phyloP scores from a whole-genome alignment of 2,329 filamentous ascomycete genomes.

The Coleophoma cylindrospora region DNA sequence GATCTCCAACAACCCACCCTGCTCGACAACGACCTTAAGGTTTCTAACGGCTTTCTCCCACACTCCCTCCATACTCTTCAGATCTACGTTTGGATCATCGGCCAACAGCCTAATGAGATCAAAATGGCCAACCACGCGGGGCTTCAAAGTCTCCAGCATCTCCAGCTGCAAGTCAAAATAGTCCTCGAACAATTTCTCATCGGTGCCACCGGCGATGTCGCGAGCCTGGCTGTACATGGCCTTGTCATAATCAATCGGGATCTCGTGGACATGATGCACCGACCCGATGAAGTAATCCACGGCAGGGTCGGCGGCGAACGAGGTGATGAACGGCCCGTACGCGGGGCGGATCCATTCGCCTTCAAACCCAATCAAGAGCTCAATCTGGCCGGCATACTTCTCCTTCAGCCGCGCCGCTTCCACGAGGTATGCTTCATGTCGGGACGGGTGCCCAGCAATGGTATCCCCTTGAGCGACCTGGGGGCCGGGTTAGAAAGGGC shows the following conservation, averaged over 20 bases:
- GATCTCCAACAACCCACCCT: conserved; percentile 82
- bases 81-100: conserved; percentile 57
- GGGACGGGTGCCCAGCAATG: conserved; percentile 42
- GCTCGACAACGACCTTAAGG: conserved; percentile 61
- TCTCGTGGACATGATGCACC: conserved; percentile 79
- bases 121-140: conserved; percentile 86
- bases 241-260: conserved; percentile 85
- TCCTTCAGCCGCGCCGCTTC: conserved; percentile 71
- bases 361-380: conserved; percentile 86
- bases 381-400: conserved; percentile 66
- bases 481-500: conserved; percentile 11
- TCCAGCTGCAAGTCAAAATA: conserved; percentile 87
- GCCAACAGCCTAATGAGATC: conserved; percentile 84
- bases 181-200: conserved; percentile 69
- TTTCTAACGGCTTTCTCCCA: conserved; percentile 76
- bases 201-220: conserved; percentile 44
- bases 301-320: conserved; percentile 51
- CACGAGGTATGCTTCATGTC: conserved; percentile 66
- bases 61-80: conserved; percentile 53
- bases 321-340: conserved; percentile 50
- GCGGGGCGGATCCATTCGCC: conserved; percentile 81
- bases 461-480: conserved; percentile 40
- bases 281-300: conserved; percentile 93
- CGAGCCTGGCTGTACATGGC: conserved; percentile 50
- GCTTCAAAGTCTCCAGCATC: conserved; percentile 70